Evolutionary conservation across 2,329 filamentous ascomycete species (phyloP), one percentile per base, ranked within the genome.

Genomic region (Sporothrix curviconia): DNA sequence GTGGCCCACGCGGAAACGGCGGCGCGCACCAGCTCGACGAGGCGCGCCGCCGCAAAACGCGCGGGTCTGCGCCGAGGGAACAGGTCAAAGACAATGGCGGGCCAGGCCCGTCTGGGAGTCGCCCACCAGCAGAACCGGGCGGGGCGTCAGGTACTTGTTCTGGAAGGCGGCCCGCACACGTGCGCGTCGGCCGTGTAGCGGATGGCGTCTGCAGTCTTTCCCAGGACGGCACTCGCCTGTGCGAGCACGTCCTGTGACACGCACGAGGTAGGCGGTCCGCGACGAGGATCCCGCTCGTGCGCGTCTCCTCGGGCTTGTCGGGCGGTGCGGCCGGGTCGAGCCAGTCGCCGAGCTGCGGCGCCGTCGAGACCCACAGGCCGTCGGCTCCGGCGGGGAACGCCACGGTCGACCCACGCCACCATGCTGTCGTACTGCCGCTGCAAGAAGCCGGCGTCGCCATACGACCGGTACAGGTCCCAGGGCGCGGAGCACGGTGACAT

Each of bases 331-430:
- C 64, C 3, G 72, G 72, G 59, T 74, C 72, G 2, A 75, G 69
- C 72, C 73, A 75, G 62, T 75, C 72, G 12, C 69, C 71, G 7
- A 70, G 65, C 64, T 74, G 71, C 57, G 64, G 68, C 7, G 55
- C 50, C 22, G 64, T 61, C 8, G 61, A 58, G 44, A 69, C 65
- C 72, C 72, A 75, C 1, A 74, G 67, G 4, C 67, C 66, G 30
- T 68, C 67, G 0, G 43, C 7, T 7, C 62, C 65, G n/a, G 9
- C 36, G 40, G n/a, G 42, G 42, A 1, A 61, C 46, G 5, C 58
- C 59, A 6, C 59, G 60, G 24, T 64, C 63, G 6, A 70, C 52
- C 66, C 69, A 72, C 1, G 59, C 57, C 25, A 42, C 55, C 66
- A 70, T 70, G 28, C 66, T 37, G 65, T 61, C 5, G 59, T 63